A percentile compares a stretch with the other conserved stretches of the same genome.
Conservation (phyloP, 768 basidiomycete genomes). For the Amanita fuliginea region DNA sequence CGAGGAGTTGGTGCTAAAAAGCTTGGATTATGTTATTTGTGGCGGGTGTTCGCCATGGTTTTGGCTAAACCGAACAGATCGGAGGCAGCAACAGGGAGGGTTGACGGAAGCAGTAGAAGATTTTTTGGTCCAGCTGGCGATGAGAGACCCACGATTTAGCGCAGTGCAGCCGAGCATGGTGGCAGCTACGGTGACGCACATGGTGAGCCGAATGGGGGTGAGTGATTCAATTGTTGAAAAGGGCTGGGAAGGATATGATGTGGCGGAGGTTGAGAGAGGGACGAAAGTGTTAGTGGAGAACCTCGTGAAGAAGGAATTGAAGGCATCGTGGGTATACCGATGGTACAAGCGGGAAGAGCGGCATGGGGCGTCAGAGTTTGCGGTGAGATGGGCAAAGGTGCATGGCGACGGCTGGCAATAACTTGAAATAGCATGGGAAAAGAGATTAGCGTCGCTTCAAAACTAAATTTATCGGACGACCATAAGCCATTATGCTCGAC, state of each 20-base stretch:
- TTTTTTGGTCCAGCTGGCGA: conserved; percentile 1
- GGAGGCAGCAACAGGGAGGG: not conserved
- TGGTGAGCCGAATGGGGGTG: not conserved
- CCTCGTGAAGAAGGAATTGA: not conserved
- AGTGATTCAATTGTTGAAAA: not conserved
- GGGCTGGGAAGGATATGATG: not conserved
- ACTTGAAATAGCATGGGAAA: not conserved
- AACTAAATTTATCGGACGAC: not conserved
- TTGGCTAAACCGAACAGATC: not conserved
- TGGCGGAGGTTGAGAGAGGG: not conserved
- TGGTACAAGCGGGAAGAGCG: not conserved
- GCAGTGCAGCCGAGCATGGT: not conserved
- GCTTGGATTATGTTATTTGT: not conserved
- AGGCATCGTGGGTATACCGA: not conserved
- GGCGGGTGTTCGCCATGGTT: conserved; percentile 5
- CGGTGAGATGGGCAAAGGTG: conserved; percentile 3
- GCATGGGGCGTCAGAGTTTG: conserved; percentile 1
- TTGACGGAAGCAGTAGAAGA: not conserved
- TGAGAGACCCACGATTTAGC: not conserved
- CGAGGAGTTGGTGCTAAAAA: not conserved
- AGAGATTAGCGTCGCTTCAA: not conserved
- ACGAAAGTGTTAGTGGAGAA: not conserved
- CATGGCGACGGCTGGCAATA: not conserved
- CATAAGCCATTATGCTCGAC: not conserved
- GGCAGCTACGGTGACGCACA: not conserved